Percentiles rank a stretch among this genome's conserved stretches.
Evolutionary conservation across 176 grass and related monocot species (phyloP).

Genomic region (Pontederia paniculata): DNA sequence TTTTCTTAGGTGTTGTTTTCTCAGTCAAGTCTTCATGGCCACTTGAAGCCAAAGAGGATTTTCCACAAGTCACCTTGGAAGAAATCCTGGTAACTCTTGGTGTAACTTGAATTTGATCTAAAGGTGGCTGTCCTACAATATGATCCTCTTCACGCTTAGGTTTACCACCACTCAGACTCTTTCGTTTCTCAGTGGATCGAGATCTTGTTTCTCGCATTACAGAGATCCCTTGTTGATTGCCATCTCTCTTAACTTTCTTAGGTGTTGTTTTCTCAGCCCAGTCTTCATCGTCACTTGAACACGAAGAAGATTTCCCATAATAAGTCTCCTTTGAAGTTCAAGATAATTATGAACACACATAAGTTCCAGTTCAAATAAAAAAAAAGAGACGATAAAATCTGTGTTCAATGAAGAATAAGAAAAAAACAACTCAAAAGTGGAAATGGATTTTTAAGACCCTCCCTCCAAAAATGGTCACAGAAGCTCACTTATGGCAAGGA

Average conservation of each 20-base stretch:
- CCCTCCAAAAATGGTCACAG: no score
- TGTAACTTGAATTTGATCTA: background rate
- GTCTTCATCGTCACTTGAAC: constrained; percentile 69
- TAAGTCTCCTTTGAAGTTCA: constrained; percentile 54
- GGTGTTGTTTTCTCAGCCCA: constrained; percentile 54
- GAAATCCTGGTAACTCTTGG: background rate
- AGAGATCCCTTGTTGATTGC: constrained; percentile 26
- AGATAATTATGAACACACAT: constrained; percentile 15
- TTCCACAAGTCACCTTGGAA: constrained; percentile 56
- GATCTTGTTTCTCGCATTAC: constrained; percentile 2
- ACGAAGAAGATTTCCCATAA: constrained; percentile 51
- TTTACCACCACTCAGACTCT: constrained; percentile 19
- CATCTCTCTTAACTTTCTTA: constrained; percentile 40
- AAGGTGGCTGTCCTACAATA: background rate
- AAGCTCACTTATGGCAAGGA: no score
- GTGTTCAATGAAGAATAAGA: background rate
- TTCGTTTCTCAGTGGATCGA: constrained; percentile 14
- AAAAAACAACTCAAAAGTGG: no score
- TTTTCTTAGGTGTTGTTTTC: constrained; percentile 31
- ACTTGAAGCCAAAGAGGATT: constrained; percentile 53
- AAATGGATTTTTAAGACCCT: no score
- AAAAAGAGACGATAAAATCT: background rate
- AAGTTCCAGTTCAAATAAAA: background rate
- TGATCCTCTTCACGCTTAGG: constrained; percentile 3
- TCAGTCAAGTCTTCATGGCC: constrained; percentile 77